Conservation (phyloP, 768 basidiomycete genomes). For the Nidula microcarpa region DNA sequence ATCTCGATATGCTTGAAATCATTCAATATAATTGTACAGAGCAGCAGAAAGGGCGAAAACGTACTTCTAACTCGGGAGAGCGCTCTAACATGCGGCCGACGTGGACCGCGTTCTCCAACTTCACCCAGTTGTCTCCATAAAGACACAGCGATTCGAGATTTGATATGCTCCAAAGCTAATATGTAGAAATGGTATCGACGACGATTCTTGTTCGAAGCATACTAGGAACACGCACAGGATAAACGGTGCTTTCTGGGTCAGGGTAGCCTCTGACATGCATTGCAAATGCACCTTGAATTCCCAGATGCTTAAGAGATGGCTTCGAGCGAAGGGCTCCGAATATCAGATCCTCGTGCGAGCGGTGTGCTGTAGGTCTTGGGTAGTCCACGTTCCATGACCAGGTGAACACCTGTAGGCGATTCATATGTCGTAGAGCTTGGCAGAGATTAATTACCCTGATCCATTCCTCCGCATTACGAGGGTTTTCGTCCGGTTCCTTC, state of each 20-base stretch:
- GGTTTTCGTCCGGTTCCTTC: conserved; percentile 12
- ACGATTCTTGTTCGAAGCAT: too few species aligned
- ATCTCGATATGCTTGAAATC: conserved; percentile 35
- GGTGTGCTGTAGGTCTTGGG: conserved; percentile 22
- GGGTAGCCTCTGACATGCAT: conserved; percentile 22
- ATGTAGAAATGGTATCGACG: too few species aligned
- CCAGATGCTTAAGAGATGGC: conserved; percentile 27
- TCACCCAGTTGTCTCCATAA: conserved; percentile 24
- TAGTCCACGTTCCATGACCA: conserved; percentile 31
- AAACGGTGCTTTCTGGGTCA: conserved; percentile 25
- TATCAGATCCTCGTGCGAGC: conserved; percentile 35
- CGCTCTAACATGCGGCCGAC: conserved; percentile 22
- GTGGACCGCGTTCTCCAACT: conserved; percentile 13
- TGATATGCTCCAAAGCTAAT: conserved; percentile 16
- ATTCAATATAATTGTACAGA: neutral
- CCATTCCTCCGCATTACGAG: conserved; percentile 20
- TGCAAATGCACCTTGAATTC: conserved; percentile 35
- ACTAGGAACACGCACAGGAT: conserved; percentile 29
- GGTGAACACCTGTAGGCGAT: conserved; percentile 33
- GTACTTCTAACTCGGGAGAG: conserved; percentile 23
- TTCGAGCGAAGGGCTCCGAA: conserved; percentile 25
- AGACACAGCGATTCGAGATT: conserved; percentile 22
- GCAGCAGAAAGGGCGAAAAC: neutral
- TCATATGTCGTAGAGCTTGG: conserved; percentile 38
- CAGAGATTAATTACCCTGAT: conserved; percentile 33